Conservation (phyloP, 2,329 filamentous ascomycete genomes). For the Epichloe amarillans region DNA sequence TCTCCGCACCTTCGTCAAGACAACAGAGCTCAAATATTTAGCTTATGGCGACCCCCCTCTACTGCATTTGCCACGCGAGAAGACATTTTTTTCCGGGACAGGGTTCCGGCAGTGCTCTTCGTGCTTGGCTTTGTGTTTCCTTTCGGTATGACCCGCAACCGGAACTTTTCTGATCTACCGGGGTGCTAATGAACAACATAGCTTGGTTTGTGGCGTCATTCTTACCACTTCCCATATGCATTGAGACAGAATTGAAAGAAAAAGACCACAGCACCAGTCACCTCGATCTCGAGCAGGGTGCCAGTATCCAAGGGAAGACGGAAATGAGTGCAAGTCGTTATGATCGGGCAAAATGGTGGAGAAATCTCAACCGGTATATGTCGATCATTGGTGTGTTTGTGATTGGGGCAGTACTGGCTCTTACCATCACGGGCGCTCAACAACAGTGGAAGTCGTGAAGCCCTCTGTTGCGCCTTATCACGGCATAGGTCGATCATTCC, state of each 20-base stretch:
- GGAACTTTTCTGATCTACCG: background rate
- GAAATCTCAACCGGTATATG: slow-evolving; percentile 45
- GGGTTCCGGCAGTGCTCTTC: slow-evolving; percentile 64
- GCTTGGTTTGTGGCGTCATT: slow-evolving; percentile 73
- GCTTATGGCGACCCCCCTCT: slow-evolving; percentile 62
- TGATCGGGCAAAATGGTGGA: slow-evolving; percentile 45
- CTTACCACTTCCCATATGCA: slow-evolving; percentile 53
- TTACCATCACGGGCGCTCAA: slow-evolving; percentile 40
- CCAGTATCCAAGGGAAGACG: slow-evolving; percentile 20
- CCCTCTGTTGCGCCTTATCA: background rate
- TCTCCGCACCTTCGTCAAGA: slow-evolving; percentile 60
- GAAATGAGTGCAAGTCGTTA: slow-evolving; percentile 32
- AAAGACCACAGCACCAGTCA: slow-evolving; percentile 26
- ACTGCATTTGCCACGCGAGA: slow-evolving; percentile 50
- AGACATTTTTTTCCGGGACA: slow-evolving; percentile 52
- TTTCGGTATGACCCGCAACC: slow-evolving; percentile 37
- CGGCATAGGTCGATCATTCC: too few species aligned
- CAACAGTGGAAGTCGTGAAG: slow-evolving; percentile 30
- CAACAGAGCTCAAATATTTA: slow-evolving; percentile 42
- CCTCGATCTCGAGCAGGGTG: slow-evolving; percentile 23
- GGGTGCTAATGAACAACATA: slow-evolving; percentile 17
- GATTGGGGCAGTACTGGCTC: slow-evolving; percentile 35
- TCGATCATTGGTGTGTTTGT: slow-evolving; percentile 41
- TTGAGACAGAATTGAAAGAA: slow-evolving; percentile 38
- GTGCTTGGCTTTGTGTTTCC: slow-evolving; percentile 67